Evolutionary conservation across 225 moss, liverwort and hornwort genomes (phyloP).

Genomic region (Physcomitrium patens): DNA sequence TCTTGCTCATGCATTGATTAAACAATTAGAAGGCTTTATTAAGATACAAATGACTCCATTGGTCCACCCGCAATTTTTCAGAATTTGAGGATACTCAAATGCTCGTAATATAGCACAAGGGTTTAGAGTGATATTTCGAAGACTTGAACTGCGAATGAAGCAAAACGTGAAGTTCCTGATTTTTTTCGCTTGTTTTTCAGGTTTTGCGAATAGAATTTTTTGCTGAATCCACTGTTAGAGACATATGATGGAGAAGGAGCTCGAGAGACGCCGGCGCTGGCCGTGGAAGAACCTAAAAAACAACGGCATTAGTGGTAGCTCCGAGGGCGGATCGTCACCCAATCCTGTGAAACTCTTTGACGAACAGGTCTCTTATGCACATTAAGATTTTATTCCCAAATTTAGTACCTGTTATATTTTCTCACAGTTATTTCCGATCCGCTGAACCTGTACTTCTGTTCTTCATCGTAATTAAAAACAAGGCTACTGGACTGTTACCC

Average conservation of each 20-base stretch:
- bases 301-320: constrained; percentile 25
- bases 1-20: no score
- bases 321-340: constrained; percentile 43
- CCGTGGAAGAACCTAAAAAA: constrained; percentile 55
- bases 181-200: background rate
- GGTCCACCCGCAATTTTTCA: no score
- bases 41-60: no score
- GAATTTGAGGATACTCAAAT: no score
- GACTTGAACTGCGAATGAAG: no score
- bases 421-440: background rate
- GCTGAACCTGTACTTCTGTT: background rate
- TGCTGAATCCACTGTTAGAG: background rate
- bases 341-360: constrained; percentile 55
- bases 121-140: no score
- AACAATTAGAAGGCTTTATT: no score
- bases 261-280: constrained; percentile 59
- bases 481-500: background rate
- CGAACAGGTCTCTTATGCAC: constrained; percentile 41
- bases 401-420: background rate
- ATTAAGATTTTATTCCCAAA: background rate
- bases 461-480: background rate
- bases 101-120: no score
- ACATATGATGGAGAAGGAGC: constrained; percentile 54
- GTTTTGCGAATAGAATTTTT: background rate
- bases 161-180: no score